Percentiles rank a stretch among this genome's conserved stretches.
Conservation (phyloP, 2,329 filamentous ascomycete genomes). For the Penicillium brevicompactum region DNA sequence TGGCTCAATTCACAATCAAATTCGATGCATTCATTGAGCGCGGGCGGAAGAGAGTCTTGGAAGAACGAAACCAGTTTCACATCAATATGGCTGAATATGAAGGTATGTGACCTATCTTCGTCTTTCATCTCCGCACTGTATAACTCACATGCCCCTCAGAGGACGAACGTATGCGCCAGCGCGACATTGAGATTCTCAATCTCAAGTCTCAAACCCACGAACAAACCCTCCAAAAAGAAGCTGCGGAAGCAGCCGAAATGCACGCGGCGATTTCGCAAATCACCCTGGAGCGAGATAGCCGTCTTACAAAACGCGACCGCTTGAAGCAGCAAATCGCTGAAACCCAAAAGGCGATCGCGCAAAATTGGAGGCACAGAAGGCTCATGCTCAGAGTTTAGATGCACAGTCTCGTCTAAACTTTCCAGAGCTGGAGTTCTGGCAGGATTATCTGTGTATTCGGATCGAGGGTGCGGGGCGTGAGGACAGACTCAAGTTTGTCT, state of each 20-base stretch:
- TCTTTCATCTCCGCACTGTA: background rate
- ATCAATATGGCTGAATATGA: constrained; percentile 87
- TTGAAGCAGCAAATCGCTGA: constrained; percentile 58
- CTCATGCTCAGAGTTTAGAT: constrained; percentile 70
- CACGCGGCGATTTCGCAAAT: constrained; percentile 61
- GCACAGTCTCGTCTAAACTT: constrained; percentile 85
- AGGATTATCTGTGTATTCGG: constrained; percentile 80
- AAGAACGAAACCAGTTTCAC: constrained; percentile 92
- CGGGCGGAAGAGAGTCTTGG: constrained; percentile 82
- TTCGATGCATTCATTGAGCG: constrained; percentile 96
- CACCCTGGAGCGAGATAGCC: constrained; percentile 57
- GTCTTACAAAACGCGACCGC: constrained; percentile 57
- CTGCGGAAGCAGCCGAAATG: constrained; percentile 65
- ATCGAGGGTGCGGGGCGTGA: constrained; percentile 87
- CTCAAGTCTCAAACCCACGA: constrained; percentile 59
- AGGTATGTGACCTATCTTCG: constrained; percentile 56
- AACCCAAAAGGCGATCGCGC: constrained; percentile 49
- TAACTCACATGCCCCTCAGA: constrained; percentile 55
- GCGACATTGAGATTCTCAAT: constrained; percentile 76
- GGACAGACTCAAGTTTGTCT: constrained; percentile 87
- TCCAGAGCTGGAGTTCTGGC: constrained; percentile 95
- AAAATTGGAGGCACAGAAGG: constrained; percentile 48
- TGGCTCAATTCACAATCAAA: constrained; percentile 85
- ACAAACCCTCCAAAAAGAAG: constrained; percentile 60
- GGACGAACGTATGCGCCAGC: constrained; percentile 86